These are phyloP conservation scores for Aureobasidium sp. DNA, from an alignment of 2,329 filamentous ascomycete species.

Conservation along the genomic window DNA sequence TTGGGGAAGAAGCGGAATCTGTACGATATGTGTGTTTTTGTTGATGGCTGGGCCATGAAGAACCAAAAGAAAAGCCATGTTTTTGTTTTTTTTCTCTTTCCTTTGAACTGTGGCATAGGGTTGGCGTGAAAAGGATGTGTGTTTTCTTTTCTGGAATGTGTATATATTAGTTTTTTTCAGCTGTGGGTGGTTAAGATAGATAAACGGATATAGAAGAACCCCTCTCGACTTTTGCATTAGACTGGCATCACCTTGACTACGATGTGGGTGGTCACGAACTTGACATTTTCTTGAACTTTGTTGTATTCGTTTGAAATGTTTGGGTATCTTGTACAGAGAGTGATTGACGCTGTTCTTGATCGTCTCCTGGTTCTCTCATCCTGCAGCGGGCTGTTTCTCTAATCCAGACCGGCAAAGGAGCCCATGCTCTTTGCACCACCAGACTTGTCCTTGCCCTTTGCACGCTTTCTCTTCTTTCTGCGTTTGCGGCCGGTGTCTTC, in stretches of 20 bases:
- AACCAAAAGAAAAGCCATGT: background rate
- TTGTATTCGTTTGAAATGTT: background rate
- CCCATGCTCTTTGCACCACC: conserved; percentile 8
- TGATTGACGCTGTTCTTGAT: too few relatives aligned
- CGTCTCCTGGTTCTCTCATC: background rate
- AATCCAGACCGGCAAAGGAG: conserved; percentile 4
- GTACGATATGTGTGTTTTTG: conserved; percentile 4
- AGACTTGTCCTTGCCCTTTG: conserved; percentile 21
- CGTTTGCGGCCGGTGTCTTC: conserved; percentile 32
- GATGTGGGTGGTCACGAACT: background rate
- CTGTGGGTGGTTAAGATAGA: too few relatives aligned
- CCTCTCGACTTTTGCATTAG: too few relatives aligned
- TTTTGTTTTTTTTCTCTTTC: background rate
- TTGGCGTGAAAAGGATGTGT: background rate
- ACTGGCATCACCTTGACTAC: too few relatives aligned
- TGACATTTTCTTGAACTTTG: background rate
- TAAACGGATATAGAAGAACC: too few relatives aligned
- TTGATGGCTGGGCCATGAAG: background rate
- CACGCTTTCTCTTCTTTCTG: conserved; percentile 35
- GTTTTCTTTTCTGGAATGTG: too few relatives aligned
- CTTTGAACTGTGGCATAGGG: background rate
- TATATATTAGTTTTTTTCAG: too few relatives aligned
- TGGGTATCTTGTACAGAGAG: conserved; percentile 3
- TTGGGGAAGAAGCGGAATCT: background rate
- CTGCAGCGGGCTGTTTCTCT: background rate